Evolutionary conservation across 2,329 filamentous ascomycete species (phyloP).

Genomic region (Alternaria atra): DNA sequence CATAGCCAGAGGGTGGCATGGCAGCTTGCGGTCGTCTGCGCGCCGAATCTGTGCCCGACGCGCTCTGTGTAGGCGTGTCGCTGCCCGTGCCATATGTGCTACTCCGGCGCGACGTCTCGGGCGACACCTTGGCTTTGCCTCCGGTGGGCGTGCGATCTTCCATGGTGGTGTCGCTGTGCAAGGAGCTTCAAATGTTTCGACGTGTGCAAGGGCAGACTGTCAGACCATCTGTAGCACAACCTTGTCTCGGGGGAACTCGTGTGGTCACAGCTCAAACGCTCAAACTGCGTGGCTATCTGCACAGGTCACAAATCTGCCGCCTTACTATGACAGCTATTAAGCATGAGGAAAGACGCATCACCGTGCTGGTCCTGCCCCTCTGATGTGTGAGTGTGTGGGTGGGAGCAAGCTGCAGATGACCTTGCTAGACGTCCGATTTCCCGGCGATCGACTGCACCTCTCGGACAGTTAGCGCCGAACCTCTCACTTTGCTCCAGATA

Average conservation of each 20-base stretch:
- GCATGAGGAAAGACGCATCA: slow-evolving; percentile 15
- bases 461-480: slow-evolving; percentile 16
- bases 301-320: slow-evolving; percentile 24
- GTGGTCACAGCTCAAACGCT: slow-evolving; percentile 19
- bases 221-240: slow-evolving; percentile 11
- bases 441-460: slow-evolving; percentile 14
- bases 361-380: slow-evolving; percentile 21
- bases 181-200: slow-evolving; percentile 12
- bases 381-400: slow-evolving; percentile 22
- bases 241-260: slow-evolving; percentile 10
- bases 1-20: slow-evolving; percentile 46
- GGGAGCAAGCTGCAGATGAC: slow-evolving; percentile 36
- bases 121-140: slow-evolving; percentile 33
- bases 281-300: slow-evolving; percentile 21
- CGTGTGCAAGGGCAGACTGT: slow-evolving; percentile 12
- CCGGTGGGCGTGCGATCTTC: slow-evolving; percentile 39
- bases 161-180: slow-evolving; percentile 35
- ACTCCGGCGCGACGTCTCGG: slow-evolving; percentile 35
- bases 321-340: slow-evolving; percentile 13
- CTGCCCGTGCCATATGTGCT: slow-evolving; percentile 36
- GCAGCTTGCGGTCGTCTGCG: slow-evolving; percentile 42
- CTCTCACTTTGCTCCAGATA: slow-evolving; percentile 19
- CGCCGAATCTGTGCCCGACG: slow-evolving; percentile 34
- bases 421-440: slow-evolving; percentile 13
- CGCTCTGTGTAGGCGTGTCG: slow-evolving; percentile 32